Evolutionary conservation across 805 yeast genomes (phyloP).

Genomic region (Wickerhamiella alocasiicola): DNA sequence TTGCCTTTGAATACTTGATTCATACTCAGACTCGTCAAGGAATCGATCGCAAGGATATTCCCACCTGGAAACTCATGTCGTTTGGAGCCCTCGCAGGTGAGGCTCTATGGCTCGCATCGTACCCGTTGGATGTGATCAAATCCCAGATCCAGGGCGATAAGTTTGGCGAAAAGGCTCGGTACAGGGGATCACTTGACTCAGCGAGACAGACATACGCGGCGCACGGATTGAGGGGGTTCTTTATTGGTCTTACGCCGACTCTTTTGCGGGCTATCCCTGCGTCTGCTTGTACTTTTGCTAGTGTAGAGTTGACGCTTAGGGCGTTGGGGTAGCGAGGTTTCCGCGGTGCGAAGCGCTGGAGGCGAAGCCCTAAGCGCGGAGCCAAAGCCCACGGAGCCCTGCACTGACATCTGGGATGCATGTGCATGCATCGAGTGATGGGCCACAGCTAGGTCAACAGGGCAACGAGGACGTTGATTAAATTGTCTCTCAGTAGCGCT

Average conservation of each 20-base stretch:
- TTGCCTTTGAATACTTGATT: slow-evolving; percentile 49
- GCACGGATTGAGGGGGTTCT: slow-evolving; percentile 40
- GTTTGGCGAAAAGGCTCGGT: slow-evolving; percentile 27
- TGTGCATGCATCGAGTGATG: too few relatives aligned
- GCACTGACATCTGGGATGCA: too few relatives aligned
- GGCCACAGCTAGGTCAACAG: too few relatives aligned
- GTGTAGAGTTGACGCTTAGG: slow-evolving; percentile 57
- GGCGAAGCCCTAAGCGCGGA: too few relatives aligned
- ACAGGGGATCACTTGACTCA: slow-evolving; percentile 33
- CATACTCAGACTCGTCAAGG: slow-evolving; percentile 17
- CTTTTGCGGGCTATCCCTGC: slow-evolving; percentile 51
- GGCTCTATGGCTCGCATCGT: slow-evolving; percentile 55
- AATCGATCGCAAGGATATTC: slow-evolving; percentile 34
- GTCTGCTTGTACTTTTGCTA: slow-evolving; percentile 67
- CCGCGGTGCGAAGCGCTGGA: too few relatives aligned
- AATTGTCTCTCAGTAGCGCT: too few relatives aligned
- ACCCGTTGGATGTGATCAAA: slow-evolving; percentile 56
- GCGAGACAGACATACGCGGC: slow-evolving; percentile 33
- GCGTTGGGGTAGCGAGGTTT: slow-evolving; percentile 23
- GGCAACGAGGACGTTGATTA: not conserved
- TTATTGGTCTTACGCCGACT: slow-evolving; percentile 46
- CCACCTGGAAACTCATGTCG: slow-evolving; percentile 42
- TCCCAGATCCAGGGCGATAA: slow-evolving; percentile 45
- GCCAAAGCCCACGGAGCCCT: too few relatives aligned
- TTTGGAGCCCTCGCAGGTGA: slow-evolving; percentile 61